Base-by-base conservation (phyloP, 768 basidiomycete genomes). In the Dendrothele bispora region DNA sequence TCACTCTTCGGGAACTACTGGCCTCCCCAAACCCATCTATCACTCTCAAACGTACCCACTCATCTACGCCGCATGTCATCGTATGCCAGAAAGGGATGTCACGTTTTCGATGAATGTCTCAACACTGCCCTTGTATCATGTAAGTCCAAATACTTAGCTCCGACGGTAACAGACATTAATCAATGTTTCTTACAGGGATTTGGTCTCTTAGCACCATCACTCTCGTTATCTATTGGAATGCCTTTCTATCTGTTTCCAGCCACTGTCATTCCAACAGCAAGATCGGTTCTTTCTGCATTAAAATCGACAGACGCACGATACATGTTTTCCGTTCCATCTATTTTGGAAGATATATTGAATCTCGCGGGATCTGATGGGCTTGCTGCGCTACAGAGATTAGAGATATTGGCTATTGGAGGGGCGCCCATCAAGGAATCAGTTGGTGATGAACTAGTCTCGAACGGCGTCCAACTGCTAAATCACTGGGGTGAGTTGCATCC, bases 1-100 rank as follows among this genome's bases (percentile, higher is more conserved):
- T 43, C 77, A 78, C 50, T 74, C 76, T 0, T 78, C 73, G 3
- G 77, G 77, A 11, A 77, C 76, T 5, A 76, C 74, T 3, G 77
- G 74, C n/a, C 61, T 75, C 29, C 77, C 77, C 1, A 78, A 78
- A 55, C 66, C 75, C 1, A 71, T 78, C 24, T 62, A 54, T 38
- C 68, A 70, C 30, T 58, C 64, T 6, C 67, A 67, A 30, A 57
- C 62, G 1, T 72, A 65, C 38, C 50, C 63, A 5, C 61, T 73
- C 10, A 38, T 65, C 6, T 70, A 61, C 36, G 66, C 67, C 4
- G 57, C 66, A 1, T 66, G 65, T 35, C 70, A 73, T 48, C 60
- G 63, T 32, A 53, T 73, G 22, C 63, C 67, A 4, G 60, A 65
- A 28, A 59, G 65, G 48, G 51, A 53, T 2, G 58, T 61, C 2